Evolutionary conservation across 371 early-diverging fungal genomes (phyloP), one percentile per base, ranked within the genome.

Genomic region (Cokeromyces recurvatus): DNA sequence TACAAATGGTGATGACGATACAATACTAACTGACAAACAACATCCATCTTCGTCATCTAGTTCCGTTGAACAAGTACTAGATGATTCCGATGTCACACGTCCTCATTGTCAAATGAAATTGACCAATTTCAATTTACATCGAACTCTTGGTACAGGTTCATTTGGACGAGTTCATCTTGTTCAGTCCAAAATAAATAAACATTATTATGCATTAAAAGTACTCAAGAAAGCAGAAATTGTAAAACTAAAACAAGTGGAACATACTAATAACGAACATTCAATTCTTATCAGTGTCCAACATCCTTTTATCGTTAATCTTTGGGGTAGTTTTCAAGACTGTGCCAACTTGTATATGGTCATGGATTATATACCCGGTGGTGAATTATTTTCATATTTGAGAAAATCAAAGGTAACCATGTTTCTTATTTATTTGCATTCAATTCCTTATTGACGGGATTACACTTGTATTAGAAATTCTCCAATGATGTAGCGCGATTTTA

Each of bases 161-260:
- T 96, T 96, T 74, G 97, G 96, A 6, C 85, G 94, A n/a, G 98
- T 97, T 27, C 90, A 87, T 66, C 71, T 97, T 15, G 90, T 87
- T 15, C 78, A 72, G 22, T 78, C 79, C 23, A 78, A 78, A 48
- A 57, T 57, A 32, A 86, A 80, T 25, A 74, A 75, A 19, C 78
- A 81, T 42, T 89, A 78, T 68, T 92, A 86, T 62, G 95, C 95
- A 7, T 87, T 94, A 56, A 95, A 95, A 62, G 81, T 92, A 10
- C 59, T 95, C 20, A 85, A 86, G 46, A 95, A 94, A 53, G 79
- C 85, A 12, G 92, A 94, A 45, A 91, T 95, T 90, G 85, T 94
- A 31, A 81, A 88, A 21, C 87, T 93, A 60, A 93, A 95, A 64
- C 92, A 92, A 90, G 88, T 91, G 10, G 84, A 81, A 21, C 92